These are phyloP conservation scores for Leccinum subgranulosum DNA, from an alignment of 768 basidiomycete species.

Conservation along the genomic window DNA sequence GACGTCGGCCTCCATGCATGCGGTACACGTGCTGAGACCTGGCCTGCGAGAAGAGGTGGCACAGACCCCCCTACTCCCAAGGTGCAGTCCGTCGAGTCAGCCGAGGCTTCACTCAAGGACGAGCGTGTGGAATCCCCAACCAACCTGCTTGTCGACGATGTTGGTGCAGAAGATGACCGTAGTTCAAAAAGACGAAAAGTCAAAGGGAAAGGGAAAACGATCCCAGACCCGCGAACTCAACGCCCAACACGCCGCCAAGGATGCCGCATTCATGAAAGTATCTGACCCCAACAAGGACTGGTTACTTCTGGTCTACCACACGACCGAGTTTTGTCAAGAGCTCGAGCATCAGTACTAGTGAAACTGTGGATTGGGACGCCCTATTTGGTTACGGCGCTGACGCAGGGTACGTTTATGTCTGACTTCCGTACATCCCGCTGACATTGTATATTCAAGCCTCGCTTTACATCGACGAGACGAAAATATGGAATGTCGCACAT, in stretches of 20 bases:
- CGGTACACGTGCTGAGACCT: slow-evolving; percentile 24
- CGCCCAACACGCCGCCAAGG: slow-evolving; percentile 42
- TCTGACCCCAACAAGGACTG: slow-evolving; percentile 76
- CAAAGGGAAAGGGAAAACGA: slow-evolving; percentile 43
- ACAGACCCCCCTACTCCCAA: slow-evolving; percentile 40
- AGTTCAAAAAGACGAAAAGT: slow-evolving; percentile 30
- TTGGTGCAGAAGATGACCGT: slow-evolving; percentile 3
- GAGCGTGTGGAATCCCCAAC: slow-evolving; percentile 32
- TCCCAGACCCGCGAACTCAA: slow-evolving; percentile 40
- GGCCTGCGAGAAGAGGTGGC: slow-evolving; percentile 38
- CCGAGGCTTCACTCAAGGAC: slow-evolving; percentile 39
- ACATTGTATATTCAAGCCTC: slow-evolving; percentile 40
- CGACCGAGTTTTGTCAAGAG: slow-evolving; percentile 79
- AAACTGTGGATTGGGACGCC: slow-evolving; percentile 79
- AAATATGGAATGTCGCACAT: slow-evolving; percentile 90
- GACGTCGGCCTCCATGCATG: slow-evolving; percentile 58
- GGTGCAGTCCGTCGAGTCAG: slow-evolving; percentile 44
- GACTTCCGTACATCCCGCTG: background rate
- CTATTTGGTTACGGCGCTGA: slow-evolving; percentile 98
- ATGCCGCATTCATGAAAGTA: slow-evolving; percentile 56
- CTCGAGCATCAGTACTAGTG: slow-evolving; percentile 94
- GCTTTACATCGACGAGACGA: slow-evolving; percentile 72
- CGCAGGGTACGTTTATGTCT: slow-evolving; percentile 62
- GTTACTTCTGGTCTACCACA: slow-evolving; percentile 67
- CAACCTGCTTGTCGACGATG: background rate